Evolutionary conservation across 139 green algal species (phyloP).

Genomic region (Dunaliella primolecta): DNA sequence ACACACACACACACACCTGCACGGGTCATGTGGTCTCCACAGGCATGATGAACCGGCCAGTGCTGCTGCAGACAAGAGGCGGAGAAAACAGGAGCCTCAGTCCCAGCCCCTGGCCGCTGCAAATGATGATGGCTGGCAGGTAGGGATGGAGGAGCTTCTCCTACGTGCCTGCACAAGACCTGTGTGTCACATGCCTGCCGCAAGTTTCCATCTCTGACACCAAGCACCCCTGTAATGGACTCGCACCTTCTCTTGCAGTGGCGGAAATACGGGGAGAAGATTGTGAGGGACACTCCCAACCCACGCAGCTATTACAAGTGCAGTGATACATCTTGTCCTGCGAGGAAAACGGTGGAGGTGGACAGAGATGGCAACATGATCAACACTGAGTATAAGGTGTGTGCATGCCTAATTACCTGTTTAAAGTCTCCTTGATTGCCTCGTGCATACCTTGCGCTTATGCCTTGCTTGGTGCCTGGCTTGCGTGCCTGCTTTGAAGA

Average conservation of each 20-base stretch:
- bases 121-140: background rate
- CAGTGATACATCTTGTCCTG: slow-evolving; percentile 58
- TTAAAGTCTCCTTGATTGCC: too few relatives aligned
- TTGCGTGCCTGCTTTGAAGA: too few relatives aligned
- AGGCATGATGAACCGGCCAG: background rate
- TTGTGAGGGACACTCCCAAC: slow-evolving; percentile 84
- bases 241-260: background rate
- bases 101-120: too few relatives aligned
- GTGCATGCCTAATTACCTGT: too few relatives aligned
- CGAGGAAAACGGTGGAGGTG: slow-evolving; percentile 80
- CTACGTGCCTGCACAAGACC: background rate
- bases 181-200: background rate
- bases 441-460: too few relatives aligned
- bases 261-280: slow-evolving; percentile 92
- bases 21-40: too few relatives aligned
- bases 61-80: background rate
- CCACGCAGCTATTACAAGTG: slow-evolving; percentile 97
- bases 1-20: too few relatives aligned
- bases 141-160: too few relatives aligned
- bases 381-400: slow-evolving; percentile 63
- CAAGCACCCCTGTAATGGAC: background rate
- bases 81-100: background rate
- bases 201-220: background rate
- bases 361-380: slow-evolving; percentile 52
- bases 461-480: too few relatives aligned